Percentiles rank a stretch among this genome's conserved stretches.
phyloP scores from a whole-genome alignment of 306 rosid genomes.

The Quercus glauca region DNA sequence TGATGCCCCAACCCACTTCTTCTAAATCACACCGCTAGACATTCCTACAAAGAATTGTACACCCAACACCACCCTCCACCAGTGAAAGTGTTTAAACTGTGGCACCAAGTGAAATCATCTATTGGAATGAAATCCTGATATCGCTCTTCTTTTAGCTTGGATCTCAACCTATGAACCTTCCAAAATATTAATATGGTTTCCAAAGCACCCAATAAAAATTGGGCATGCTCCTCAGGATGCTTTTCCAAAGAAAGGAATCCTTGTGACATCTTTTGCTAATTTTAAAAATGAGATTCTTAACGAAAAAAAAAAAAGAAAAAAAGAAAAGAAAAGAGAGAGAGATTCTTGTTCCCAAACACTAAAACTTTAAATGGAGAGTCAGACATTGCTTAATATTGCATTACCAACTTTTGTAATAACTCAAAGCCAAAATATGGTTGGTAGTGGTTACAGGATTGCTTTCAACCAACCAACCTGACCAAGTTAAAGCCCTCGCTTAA shows the following conservation, averaged over 20 bases:
- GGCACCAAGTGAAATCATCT: neutral
- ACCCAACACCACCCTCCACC: neutral
- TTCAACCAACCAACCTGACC: neutral
- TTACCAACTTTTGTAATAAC: neutral
- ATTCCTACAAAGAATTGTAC: neutral
- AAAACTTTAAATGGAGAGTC: neutral
- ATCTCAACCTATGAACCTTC: slow-evolving; percentile 1
- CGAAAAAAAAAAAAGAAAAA: too few species aligned
- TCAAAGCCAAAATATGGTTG: neutral
- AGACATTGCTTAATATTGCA: neutral
- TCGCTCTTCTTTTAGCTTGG: neutral
- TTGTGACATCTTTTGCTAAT: neutral
- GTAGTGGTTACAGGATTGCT: neutral
- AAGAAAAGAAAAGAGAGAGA: neutral
- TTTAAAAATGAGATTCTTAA: neutral
- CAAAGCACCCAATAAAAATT: neutral
- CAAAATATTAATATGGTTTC: neutral
- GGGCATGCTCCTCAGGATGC: neutral
- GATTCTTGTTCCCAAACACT: neutral
- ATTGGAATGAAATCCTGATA: neutral
- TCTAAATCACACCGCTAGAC: neutral
- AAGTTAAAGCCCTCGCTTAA: neutral
- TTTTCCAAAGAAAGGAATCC: neutral
- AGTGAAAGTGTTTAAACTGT: neutral
- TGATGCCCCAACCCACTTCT: neutral